These are phyloP conservation scores for Alectoria sarmentosa DNA, from an alignment of 495 filamentous ascomycete genomes.

Conservation along the genomic window DNA sequence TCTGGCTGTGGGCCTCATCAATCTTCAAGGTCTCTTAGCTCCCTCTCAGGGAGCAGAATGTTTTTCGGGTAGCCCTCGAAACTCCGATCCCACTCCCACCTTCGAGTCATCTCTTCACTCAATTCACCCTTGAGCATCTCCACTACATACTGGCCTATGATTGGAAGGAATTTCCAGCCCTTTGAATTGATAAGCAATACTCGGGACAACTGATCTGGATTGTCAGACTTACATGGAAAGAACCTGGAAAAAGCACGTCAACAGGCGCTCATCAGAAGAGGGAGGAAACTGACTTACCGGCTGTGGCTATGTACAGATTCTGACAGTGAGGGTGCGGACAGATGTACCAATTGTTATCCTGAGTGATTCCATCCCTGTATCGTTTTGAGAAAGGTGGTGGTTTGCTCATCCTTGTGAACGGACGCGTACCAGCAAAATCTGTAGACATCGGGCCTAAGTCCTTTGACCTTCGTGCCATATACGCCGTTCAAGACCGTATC, in stretches of 20 bases:
- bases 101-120: conserved; percentile 1
- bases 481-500: conserved; percentile 16
- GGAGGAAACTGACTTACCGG: conserved; percentile 26
- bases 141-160: conserved; percentile 51
- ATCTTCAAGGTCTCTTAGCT: conserved; percentile 3
- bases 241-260: not conserved
- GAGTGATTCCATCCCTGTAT: conserved; percentile 11
- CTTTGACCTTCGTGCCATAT: conserved; percentile 14
- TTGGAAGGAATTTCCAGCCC: conserved; percentile 55
- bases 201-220: not conserved
- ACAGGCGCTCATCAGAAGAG: not conserved
- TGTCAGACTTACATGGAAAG: conserved; percentile 11
- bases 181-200: conserved; percentile 32
- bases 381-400: not conserved
- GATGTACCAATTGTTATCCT: conserved; percentile 47
- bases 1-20: not conserved
- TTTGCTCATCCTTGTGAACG: not conserved
- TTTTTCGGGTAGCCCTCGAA: conserved; percentile 5
- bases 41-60: conserved; percentile 9
- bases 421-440: conserved; percentile 14
- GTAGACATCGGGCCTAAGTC: not conserved
- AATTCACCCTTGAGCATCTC: conserved; percentile 43
- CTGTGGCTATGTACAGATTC: conserved; percentile 44
- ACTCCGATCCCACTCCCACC: conserved; percentile 14
- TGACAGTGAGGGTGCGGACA: conserved; percentile 44